Conservation (phyloP, 768 basidiomycete species). For the Amanita rubescens region DNA sequence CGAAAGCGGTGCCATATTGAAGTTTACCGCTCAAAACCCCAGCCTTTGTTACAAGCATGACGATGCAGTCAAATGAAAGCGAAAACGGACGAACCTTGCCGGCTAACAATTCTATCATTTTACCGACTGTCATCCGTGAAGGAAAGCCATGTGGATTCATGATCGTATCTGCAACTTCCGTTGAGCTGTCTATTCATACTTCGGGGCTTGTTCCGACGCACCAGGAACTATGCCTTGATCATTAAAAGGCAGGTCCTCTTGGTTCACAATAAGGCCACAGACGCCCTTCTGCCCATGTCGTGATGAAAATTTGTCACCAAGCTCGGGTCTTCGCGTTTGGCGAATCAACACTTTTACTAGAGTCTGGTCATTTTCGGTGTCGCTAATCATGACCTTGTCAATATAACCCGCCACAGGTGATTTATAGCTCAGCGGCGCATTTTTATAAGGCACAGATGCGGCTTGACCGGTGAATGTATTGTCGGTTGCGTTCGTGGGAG, state of each 20-base stretch:
- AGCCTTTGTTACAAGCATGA: slow-evolving; percentile 42
- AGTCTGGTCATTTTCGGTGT: slow-evolving; percentile 94
- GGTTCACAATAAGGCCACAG: slow-evolving; percentile 96
- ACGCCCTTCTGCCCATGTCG: slow-evolving; percentile 99
- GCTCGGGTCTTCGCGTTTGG: slow-evolving; percentile 91
- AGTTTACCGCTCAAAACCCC: slow-evolving; percentile 86
- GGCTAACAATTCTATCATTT: slow-evolving; percentile 97
- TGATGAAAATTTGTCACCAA: slow-evolving; percentile 98
- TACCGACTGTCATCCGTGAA: slow-evolving; percentile 98
- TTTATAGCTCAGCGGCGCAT: slow-evolving; percentile 89
- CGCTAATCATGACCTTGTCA: slow-evolving; percentile 97
- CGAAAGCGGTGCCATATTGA: slow-evolving; percentile 94
- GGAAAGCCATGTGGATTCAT: slow-evolving; percentile 99
- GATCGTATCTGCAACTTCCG: slow-evolving; percentile 66
- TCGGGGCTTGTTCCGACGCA: slow-evolving; percentile 25
- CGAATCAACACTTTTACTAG: slow-evolving; percentile 96
- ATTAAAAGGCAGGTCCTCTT: slow-evolving; percentile 99
- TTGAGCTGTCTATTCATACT: slow-evolving; percentile 11
- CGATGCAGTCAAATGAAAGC: slow-evolving; percentile 5
- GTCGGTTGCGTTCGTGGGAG: slow-evolving; percentile 90
- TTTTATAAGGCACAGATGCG: slow-evolving; percentile 81
- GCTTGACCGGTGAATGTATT: slow-evolving; percentile 82
- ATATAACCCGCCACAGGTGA: slow-evolving; percentile 89
- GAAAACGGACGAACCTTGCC: slow-evolving; percentile 63
- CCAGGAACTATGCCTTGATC: slow-evolving; percentile 94